These are phyloP conservation scores for Nymphaea thermarum DNA, from an alignment of 164 flowering plant species.

Conservation along the genomic window DNA sequence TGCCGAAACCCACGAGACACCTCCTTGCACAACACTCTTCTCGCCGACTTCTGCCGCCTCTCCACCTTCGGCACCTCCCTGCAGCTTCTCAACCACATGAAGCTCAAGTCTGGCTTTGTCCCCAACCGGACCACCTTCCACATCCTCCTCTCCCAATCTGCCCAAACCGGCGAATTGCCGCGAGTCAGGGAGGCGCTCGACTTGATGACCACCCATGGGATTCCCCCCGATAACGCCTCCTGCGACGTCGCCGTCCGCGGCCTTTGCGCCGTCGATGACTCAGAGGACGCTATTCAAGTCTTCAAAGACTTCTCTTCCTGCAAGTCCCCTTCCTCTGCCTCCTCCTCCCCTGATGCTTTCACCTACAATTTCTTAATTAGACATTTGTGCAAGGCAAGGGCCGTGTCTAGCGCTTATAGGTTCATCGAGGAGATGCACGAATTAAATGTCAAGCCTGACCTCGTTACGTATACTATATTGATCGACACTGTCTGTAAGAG, in stretches of 20 bases:
- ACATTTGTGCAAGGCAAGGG: slow-evolving; percentile 43
- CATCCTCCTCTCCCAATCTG: slow-evolving; percentile 41
- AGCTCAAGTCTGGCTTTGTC: slow-evolving; percentile 33
- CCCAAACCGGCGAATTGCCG: slow-evolving; percentile 19
- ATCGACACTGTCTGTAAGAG: slow-evolving; percentile 73
- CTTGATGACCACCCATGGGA: slow-evolving; percentile 50
- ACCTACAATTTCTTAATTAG: slow-evolving; percentile 72
- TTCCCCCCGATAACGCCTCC: slow-evolving; percentile 44
- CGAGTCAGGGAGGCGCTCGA: slow-evolving; percentile 29
- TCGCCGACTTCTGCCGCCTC: slow-evolving; percentile 44
- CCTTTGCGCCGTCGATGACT: slow-evolving; percentile 39
- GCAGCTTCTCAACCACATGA: slow-evolving; percentile 47
- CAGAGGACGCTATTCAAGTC: slow-evolving; percentile 44
- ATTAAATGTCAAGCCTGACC: slow-evolving; percentile 41
- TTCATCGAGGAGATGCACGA: slow-evolving; percentile 44
- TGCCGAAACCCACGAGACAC: slow-evolving; percentile 15
- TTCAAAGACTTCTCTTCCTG: slow-evolving; percentile 30
- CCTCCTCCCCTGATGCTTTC: slow-evolving; percentile 35
- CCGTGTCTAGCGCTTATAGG: slow-evolving; percentile 38
- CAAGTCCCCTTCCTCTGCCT: slow-evolving; percentile 12
- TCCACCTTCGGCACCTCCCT: slow-evolving; percentile 22
- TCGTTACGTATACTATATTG: slow-evolving; percentile 63
- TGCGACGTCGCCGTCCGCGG: slow-evolving; percentile 55
- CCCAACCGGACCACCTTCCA: slow-evolving; percentile 65
- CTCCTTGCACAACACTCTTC: slow-evolving; percentile 45